Conservation (phyloP, 2,329 filamentous ascomycete species). For the Thelonectria olida region DNA sequence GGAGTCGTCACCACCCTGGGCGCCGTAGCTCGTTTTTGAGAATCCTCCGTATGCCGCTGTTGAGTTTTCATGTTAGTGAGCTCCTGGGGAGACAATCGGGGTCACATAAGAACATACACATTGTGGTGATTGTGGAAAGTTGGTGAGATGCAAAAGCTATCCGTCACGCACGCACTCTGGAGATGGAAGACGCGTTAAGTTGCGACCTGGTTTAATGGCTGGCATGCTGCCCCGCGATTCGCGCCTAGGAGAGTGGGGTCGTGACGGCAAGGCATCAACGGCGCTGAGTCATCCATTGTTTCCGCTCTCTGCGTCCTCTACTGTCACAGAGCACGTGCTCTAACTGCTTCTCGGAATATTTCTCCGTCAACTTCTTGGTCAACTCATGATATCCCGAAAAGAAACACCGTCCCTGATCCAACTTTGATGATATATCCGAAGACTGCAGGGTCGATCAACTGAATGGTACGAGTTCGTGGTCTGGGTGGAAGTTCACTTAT, state of each 20-base stretch:
- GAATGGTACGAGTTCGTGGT: neutral
- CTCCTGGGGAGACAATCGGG: neutral
- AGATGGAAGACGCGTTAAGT: slow-evolving; percentile 44
- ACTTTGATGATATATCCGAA: neutral
- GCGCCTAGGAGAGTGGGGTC: slow-evolving; percentile 4
- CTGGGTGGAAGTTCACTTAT: neutral
- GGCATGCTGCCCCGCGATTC: slow-evolving; percentile 37
- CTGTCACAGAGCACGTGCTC: too few species aligned
- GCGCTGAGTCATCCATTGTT: slow-evolving; percentile 31
- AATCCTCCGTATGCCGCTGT: slow-evolving; percentile 62
- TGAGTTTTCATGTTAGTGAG: slow-evolving; percentile 16
- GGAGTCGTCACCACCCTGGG: slow-evolving; percentile 65
- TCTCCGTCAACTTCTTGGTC: too few species aligned
- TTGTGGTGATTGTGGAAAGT: slow-evolving; percentile 36
- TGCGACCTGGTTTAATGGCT: slow-evolving; percentile 46
- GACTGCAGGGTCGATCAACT: neutral
- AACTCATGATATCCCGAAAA: too few species aligned
- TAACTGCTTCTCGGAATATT: neutral
- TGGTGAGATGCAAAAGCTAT: slow-evolving; percentile 24
- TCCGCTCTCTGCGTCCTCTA: too few species aligned
- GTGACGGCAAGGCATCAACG: neutral
- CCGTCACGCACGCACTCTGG: slow-evolving; percentile 16
- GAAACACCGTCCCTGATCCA: neutral
- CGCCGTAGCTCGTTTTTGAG: slow-evolving; percentile 58
- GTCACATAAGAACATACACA: slow-evolving; percentile 43